Evolutionary conservation across 2,329 filamentous ascomycete species (phyloP).

Genomic region (Nemania sp.): DNA sequence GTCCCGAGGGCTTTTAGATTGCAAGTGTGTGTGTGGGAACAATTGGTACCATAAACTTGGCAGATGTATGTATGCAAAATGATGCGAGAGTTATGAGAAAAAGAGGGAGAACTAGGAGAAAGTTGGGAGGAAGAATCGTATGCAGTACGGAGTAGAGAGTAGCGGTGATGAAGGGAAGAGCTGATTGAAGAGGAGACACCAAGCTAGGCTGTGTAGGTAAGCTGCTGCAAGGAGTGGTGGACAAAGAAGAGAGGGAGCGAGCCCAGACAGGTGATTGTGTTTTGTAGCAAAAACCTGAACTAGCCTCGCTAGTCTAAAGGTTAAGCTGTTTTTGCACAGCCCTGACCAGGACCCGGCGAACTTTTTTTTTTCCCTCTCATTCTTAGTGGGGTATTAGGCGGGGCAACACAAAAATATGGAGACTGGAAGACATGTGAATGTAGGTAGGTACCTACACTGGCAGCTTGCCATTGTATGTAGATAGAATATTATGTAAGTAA

Average conservation of each 20-base stretch:
- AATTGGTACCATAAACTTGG: not conserved
- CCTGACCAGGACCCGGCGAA: not conserved
- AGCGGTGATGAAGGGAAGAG: not conserved
- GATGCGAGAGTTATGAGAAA: not conserved
- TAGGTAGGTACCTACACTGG: not conserved
- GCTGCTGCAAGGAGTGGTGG: not conserved
- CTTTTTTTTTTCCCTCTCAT: slow-evolving; percentile 27
- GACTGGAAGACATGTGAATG: slow-evolving; percentile 31
- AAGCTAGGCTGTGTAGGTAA: not conserved
- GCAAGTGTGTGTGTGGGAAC: not conserved
- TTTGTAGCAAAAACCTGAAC: slow-evolving; percentile 18
- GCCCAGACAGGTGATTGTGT: slow-evolving; percentile 8
- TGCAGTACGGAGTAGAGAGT: not conserved
- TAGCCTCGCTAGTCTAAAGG: too few species aligned
- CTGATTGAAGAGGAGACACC: not conserved
- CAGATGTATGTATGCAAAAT: not conserved
- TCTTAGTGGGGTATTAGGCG: slow-evolving; percentile 29
- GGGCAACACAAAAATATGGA: slow-evolving; percentile 22
- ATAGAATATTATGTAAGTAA: not conserved
- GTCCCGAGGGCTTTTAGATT: not conserved
- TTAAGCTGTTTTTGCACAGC: slow-evolving; percentile 22
- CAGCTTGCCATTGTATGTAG: not conserved
- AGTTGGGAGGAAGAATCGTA: not conserved
- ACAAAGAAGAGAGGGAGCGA: slow-evolving; percentile 2
- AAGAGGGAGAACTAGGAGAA: not conserved